Percentiles rank a stretch among this genome's conserved stretches.
These are phyloP conservation scores for Barbarea vulgaris DNA, from an alignment of 345 rosid species.

Conservation along the genomic window DNA sequence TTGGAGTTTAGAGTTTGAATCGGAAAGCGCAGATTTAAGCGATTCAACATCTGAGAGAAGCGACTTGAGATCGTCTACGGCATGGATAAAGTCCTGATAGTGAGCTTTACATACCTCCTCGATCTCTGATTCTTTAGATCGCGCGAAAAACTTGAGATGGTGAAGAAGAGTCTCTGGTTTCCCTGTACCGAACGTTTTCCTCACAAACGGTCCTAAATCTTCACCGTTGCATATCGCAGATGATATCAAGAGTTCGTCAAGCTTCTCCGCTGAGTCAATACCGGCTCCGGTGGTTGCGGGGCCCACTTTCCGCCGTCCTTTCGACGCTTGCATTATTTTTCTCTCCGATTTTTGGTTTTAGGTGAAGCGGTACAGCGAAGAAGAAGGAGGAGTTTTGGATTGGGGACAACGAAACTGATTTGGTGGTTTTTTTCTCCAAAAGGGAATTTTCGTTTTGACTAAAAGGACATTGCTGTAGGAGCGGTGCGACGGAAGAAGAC, in stretches of 20 bases:
- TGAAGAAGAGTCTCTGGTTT: constrained; percentile 88
- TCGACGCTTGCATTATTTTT: constrained; percentile 62
- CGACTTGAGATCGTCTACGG: constrained; percentile 98
- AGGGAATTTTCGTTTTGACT: constrained; percentile 37
- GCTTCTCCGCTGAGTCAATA: constrained; percentile 78
- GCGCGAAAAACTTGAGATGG: constrained; percentile 82
- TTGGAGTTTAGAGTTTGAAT: constrained; percentile 86
- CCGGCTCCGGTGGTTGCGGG: constrained; percentile 52
- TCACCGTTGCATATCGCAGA: constrained; percentile 93
- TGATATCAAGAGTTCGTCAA: constrained; percentile 80
- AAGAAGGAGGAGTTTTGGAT: constrained; percentile 20
- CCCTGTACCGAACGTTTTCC: constrained; percentile 78
- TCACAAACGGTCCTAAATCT: constrained; percentile 86
- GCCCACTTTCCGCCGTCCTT: constrained; percentile 73
- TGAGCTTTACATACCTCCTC: constrained; percentile 98
- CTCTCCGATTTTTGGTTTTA: background rate
- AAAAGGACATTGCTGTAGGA: constrained; percentile 40
- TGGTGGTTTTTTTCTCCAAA: constrained; percentile 8
- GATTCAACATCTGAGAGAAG: constrained; percentile 95
- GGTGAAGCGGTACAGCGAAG: constrained; percentile 34
- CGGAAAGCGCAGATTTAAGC: constrained; percentile 83
- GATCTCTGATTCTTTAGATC: constrained; percentile 93
- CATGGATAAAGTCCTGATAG: constrained; percentile 94
- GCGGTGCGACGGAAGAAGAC: constrained; percentile 26
- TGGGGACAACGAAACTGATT: constrained; percentile 24